These are phyloP conservation scores for Podospora appendiculata DNA, from an alignment of 495 filamentous ascomycete species.

Conservation along the genomic window DNA sequence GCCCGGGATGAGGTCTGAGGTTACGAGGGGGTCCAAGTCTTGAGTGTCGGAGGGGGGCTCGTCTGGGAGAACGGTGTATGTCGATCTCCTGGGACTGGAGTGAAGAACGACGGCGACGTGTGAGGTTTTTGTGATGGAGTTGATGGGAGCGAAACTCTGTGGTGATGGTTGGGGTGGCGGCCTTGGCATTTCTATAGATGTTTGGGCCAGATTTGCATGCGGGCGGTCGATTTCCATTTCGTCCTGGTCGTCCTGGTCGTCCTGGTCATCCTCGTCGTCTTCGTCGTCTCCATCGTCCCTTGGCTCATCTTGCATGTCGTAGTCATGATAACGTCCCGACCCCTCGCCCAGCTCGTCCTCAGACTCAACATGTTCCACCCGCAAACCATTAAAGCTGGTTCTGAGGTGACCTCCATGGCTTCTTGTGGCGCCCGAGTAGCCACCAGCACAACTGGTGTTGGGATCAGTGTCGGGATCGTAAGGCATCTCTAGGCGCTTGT, in stretches of 20 bases:
- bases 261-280: background rate
- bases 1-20: background rate
- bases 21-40: background rate
- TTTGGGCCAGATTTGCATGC: too few relatives aligned
- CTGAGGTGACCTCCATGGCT: too few relatives aligned
- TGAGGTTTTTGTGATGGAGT: too few relatives aligned
- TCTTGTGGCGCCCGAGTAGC: background rate
- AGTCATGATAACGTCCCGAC: background rate
- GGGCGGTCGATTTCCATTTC: background rate
- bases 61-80: too few relatives aligned
- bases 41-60: too few relatives aligned
- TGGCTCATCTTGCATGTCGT: background rate
- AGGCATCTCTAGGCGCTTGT: constrained; percentile 4
- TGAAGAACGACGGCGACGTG: too few relatives aligned
- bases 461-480: constrained; percentile 8
- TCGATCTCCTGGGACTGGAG: too few relatives aligned
- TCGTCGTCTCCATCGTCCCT: background rate
- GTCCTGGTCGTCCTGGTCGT: background rate
- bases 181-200: too few relatives aligned
- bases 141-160: too few relatives aligned
- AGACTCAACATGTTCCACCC: background rate
- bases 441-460: background rate
- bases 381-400: too few relatives aligned
- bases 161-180: too few relatives aligned
- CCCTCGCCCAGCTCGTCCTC: background rate